Base-by-base conservation (phyloP, 2,329 filamentous ascomycete species). In the Acephala macrosclerotiorum region DNA sequence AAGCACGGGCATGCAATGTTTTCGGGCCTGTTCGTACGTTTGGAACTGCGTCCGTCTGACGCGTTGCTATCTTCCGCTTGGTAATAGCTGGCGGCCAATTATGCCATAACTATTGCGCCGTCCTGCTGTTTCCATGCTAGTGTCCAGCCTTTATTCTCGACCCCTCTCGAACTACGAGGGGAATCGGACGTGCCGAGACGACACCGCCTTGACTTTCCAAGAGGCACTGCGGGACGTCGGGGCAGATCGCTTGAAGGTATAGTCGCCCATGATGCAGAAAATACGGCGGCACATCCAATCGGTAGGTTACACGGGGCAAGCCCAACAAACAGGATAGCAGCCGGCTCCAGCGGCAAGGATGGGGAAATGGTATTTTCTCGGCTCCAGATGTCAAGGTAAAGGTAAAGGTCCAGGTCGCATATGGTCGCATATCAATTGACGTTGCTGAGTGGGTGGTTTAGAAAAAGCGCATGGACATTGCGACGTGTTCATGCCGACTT, bases 401-500 rank as follows among this genome's bases (percentile, higher is more conserved):
- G 20, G 25, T 14, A 14, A 4, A 42, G 18, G 38, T 14, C 4
- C 29, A 33, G 29, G 29, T 33, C 29, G 29, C 29, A 33, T 33
- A 9, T 9, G 29, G 4, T 25, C 26, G 49, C 49, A 53, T 26
- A 53, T 53, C 16, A 53, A 53, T 53, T 53, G 49, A 16, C 14
- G 49, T 11, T 53, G 49, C 9, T 53, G 26, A 53, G 49, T 53
- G 49, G 49, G 14, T 26, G 25, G 18, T 4, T 16, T 14, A 29
- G 14, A 18, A 7, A 53, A 53, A 53, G 49, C 49, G 49, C 25
- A 53, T 29, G 16, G 11, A 2, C 11, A 3, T 3, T 53, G 49
- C 49, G 25, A 53, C 49, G 49, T 53, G 49, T 53, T 53, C 49
- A 53, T 53, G 49, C 29, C 49, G 49, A 53, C n/a, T 22, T 25